Evolutionary conservation across 208 protist species (phyloP).

Genomic region (Wallacemonas collosoma): DNA sequence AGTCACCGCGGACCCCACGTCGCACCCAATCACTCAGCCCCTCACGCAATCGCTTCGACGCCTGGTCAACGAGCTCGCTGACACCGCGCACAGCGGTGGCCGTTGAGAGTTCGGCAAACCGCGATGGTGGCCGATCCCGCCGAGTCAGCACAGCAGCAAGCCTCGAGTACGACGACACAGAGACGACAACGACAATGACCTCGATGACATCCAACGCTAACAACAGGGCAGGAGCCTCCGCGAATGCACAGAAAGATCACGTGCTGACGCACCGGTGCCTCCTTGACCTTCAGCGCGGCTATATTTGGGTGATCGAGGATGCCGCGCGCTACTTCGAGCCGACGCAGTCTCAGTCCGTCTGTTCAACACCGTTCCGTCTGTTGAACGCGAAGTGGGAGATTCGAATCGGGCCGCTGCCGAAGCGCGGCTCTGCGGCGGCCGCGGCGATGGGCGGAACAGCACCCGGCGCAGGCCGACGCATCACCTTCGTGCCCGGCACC

Average conservation of each 20-base stretch:
- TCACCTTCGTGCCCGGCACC: conserved; percentile 3
- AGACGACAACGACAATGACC: not conserved
- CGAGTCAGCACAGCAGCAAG: not conserved
- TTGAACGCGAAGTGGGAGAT: conserved; percentile 69
- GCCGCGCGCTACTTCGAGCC: conserved; percentile 56
- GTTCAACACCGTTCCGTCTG: conserved; percentile 56
- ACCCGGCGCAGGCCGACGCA: not conserved
- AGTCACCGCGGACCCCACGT: not conserved
- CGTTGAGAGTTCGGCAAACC: no score
- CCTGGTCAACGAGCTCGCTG: conserved; percentile 14
- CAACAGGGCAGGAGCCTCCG: not conserved
- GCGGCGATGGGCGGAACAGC: not conserved
- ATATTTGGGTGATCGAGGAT: conserved; percentile 66
- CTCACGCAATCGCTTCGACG: not conserved
- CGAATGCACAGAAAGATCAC: not conserved
- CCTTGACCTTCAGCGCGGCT: conserved; percentile 57
- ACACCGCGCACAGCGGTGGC: not conserved
- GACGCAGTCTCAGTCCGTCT: conserved; percentile 57
- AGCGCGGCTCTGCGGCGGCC: not conserved
- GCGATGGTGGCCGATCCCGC: not conserved
- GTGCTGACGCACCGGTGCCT: conserved; percentile 47
- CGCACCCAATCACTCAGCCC: not conserved
- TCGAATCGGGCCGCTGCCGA: conserved; percentile 47
- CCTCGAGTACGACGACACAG: not conserved
- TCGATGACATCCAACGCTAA: not conserved